Base-by-base conservation (phyloP, 78 protist species). In the Dictyostelium intermedium region DNA sequence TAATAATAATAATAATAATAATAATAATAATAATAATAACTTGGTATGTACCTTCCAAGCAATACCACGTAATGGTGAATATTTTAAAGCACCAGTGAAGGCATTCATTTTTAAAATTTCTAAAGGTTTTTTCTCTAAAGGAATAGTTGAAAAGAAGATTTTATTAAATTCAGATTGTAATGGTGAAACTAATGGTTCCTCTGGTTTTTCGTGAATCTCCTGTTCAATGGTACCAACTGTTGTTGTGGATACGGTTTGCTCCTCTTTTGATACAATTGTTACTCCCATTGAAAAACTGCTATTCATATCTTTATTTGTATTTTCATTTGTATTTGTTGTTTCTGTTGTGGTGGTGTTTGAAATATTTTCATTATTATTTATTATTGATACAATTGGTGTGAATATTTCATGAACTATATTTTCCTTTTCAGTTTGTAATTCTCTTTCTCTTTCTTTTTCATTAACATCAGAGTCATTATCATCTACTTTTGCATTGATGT, bases 41-140 rank as follows among this genome's bases (percentile, higher is more conserved):
- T n/a, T n/a, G n/a, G n/a, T 25, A 87, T 37, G 10, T 80, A 89
- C 94, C 25, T 56, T 78, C 94, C 94, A 89, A n/a, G 87, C 81
- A 32, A 89, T 30, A 89, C 87, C 87, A 25, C 94, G 37, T 1
- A 89, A 23, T 30, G 94, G 84, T 23, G 94, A 89, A 50, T 20
- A 13, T 34, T 76, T 63, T 6, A 89, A 45, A 34, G 70, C 72
- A 23, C 94, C 94, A 32, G 85, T 34, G 32, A 41, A 89, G 3
- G 94, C 94, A 80, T 70, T 80, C 3, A 43, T 23, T 70, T 89
- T 89, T 30, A 89, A 50, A n/a, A 89, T 69, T 14, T 89, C 94
- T 2, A 89, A 32, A 47, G 94, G 94, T 32, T 70, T 43, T 27
- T 89, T 89, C 1, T 89, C 77, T 16, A 70, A 10, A 43, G 85